phyloP scores from a whole-genome alignment of 169 alveolate species.

The Babesia bigemina region DNA sequence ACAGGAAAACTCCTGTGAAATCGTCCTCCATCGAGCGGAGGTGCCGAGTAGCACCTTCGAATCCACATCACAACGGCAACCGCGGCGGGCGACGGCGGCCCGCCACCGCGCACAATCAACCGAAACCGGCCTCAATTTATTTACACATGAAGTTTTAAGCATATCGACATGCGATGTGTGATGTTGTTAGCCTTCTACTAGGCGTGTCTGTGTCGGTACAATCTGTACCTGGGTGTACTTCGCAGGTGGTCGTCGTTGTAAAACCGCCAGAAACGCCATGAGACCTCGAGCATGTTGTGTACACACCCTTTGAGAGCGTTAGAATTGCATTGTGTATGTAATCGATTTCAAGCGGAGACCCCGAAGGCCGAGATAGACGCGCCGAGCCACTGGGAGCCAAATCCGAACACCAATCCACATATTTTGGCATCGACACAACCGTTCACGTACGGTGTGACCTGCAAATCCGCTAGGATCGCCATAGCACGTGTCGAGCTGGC shows the following conservation, averaged over 20 bases:
- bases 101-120: background rate
- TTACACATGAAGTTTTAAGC: background rate
- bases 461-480: too few relatives aligned
- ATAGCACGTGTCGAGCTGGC: too few relatives aligned
- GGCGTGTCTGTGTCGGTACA: background rate
- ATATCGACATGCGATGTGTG: background rate
- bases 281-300: too few relatives aligned
- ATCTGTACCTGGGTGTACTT: background rate
- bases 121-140: background rate
- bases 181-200: background rate
- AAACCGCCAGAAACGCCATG: too few relatives aligned
- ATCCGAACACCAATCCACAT: too few relatives aligned
- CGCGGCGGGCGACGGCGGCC: conserved; percentile 4
- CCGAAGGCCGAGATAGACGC: too few relatives aligned
- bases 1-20: conserved; percentile 41
- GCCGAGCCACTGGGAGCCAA: too few relatives aligned
- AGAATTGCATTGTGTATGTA: too few relatives aligned
- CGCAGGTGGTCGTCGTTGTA: background rate
- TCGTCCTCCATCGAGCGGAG: conserved; percentile 46
- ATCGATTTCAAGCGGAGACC: too few relatives aligned
- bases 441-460: too few relatives aligned
- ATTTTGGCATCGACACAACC: too few relatives aligned
- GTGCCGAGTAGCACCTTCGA: conserved; percentile 10
- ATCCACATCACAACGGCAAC: background rate
- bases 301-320: too few relatives aligned